Conservation (phyloP, 139 green algal genomes). For the Zygnema circumcarinatum region DNA sequence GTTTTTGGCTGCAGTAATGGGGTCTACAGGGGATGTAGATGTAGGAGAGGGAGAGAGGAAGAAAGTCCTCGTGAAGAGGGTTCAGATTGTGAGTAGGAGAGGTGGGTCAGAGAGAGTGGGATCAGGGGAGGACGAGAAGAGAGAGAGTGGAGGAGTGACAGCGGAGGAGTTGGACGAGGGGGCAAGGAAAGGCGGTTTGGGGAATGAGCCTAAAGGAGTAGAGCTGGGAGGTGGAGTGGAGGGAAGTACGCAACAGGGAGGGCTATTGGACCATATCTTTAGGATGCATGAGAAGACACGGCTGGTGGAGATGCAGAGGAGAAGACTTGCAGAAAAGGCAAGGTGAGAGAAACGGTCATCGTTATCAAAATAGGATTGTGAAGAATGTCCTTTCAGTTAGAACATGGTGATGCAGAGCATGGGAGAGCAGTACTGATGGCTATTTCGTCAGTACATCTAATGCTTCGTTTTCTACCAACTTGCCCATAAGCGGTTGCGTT, state of each 20-base stretch:
- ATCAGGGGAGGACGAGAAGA: constrained; percentile 17
- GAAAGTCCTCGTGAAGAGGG: neutral
- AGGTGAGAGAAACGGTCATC: neutral
- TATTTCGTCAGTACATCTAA: too few species aligned
- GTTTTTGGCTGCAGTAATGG: neutral
- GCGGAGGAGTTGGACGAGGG: constrained; percentile 1
- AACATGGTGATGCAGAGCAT: too few species aligned
- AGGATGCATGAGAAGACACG: neutral
- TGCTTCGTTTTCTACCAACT: too few species aligned
- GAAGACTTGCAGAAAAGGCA: neutral
- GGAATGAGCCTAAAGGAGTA: constrained; percentile 1
- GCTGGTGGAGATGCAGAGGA: neutral
- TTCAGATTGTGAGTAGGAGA: constrained; percentile 10
- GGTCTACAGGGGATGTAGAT: neutral
- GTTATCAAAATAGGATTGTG: neutral
- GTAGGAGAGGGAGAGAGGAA: neutral
- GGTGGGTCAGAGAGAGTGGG: constrained; percentile 10
- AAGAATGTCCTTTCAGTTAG: neutral
- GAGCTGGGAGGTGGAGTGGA: neutral
- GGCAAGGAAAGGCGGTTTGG: neutral
- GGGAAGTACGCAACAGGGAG: neutral
- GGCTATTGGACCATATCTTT: neutral
- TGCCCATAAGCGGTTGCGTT: too few species aligned
- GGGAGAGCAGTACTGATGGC: too few species aligned
- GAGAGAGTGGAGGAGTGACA: constrained; percentile 2